Conservation (phyloP, 2,329 filamentous ascomycete genomes). For the Tolypocladium ovalisporum region DNA sequence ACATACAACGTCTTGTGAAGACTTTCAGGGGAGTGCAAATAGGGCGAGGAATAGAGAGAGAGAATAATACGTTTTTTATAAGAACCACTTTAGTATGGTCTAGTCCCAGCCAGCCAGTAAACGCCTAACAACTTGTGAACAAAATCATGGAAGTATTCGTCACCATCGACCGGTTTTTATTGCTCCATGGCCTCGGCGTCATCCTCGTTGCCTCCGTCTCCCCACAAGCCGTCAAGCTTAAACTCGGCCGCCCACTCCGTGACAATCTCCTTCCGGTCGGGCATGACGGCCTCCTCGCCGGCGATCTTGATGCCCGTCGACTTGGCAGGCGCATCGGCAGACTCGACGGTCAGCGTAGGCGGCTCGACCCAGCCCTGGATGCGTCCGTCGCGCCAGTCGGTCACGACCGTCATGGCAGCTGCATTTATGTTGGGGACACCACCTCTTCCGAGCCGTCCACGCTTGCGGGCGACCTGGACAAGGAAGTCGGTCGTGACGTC, state of each 20-base stretch:
- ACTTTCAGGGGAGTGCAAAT: background rate
- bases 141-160: background rate
- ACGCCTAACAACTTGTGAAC: slow-evolving; percentile 15
- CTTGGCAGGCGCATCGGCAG: slow-evolving; percentile 15
- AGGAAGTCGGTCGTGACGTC: slow-evolving; percentile 85
- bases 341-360: slow-evolving; percentile 51
- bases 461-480: slow-evolving; percentile 87
- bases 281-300: slow-evolving; percentile 33
- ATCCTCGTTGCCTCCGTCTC: slow-evolving; percentile 37
- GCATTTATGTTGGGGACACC: slow-evolving; percentile 81
- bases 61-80: background rate
- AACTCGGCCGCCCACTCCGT: slow-evolving; percentile 92
- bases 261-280: slow-evolving; percentile 77
- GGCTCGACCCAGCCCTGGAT: slow-evolving; percentile 88
- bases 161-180: slow-evolving; percentile 15
- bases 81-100: slow-evolving; percentile 4
- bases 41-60: background rate
- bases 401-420: slow-evolving; percentile 86
- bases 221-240: slow-evolving; percentile 87
- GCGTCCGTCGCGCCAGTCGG: slow-evolving; percentile 91
- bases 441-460: slow-evolving; percentile 77
- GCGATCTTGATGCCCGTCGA: slow-evolving; percentile 25
- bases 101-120: slow-evolving; percentile 19
- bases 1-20: slow-evolving; percentile 4
- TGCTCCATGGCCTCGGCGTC: slow-evolving; percentile 41